Evolutionary conservation across 192 early-diverging fungal species (phyloP), one percentile per base, ranked within the genome.

Genomic region (Mortierella alpina): DNA sequence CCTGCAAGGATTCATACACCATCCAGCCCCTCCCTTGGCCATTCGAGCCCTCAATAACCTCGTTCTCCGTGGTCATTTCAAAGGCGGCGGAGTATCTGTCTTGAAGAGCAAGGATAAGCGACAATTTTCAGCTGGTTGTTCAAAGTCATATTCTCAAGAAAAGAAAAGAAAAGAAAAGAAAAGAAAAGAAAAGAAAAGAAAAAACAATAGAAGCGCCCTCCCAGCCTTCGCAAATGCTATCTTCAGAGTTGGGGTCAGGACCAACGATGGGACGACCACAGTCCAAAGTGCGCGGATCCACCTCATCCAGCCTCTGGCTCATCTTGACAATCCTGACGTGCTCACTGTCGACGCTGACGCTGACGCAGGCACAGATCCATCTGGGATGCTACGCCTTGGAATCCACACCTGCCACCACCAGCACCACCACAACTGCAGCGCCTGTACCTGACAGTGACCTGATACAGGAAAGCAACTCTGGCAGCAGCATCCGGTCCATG

Each of bases 341-440:
- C n/a, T 47, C 51, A 13, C 61, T 72, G 9, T 49, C 62, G 0
- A 40, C 70, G 11, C 17, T 46, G n/a, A 41, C 61, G 6, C 41
- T 46, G n/a, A 41, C 61, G 6, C 41, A 72, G 8, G 70, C 70
- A 22, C 70, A 72, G 39, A 14, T 64, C 45, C 39, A 31, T 18
- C 70, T 72, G 14, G 70, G 70, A 15, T 72, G 70, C 48, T 72
- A 44, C 18, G 58, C 40, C 22, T 62, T 59, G 8, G 53, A 52
- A 15, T 50, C 44, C 17, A 31, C 20, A 7, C 6, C 11, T 11
- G 47, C 14, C 39, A 8, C 23, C 2, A 40, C 45, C 48, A 5
- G 39, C 54, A 13, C 20, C 20, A 13, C 12, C 31, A 8, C n/a
- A n/a, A n/a, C 8, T 48, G 45, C 41, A 41, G 20, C 10, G 8